Base-by-base conservation (phyloP, 257 asterid genomes). In the Agastache rugosa region DNA sequence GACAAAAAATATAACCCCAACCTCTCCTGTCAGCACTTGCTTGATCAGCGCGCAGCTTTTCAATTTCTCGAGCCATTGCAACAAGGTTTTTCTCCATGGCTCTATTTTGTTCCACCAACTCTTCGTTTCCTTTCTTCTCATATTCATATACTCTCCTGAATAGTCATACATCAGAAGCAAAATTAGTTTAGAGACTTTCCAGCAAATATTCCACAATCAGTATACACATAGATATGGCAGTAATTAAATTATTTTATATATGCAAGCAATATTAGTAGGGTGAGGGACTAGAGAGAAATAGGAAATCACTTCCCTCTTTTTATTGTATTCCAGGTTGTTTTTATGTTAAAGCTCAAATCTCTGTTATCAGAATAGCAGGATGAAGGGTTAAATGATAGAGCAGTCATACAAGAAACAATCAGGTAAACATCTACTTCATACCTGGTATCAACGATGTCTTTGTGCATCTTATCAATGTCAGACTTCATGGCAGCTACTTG, bases 11-110 rank as follows among this genome's bases (percentile, higher is more conserved):
- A 25, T 23, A 84, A 77, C 91, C 95, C 73, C 74, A 81, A 29
- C 80, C 66, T 78, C 89, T 87, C 85, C 87, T 78, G 42, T 84
- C 89, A 31, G 81, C 79, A 72, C 67, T 80, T 2, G 82, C 76
- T 84, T 84, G 86, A 73, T 89, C 98, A 64, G 96, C 95, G 8
- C 90, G 92, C 63, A 95, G 82, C 79, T 85, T 86, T 82, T 95
- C 99, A 35, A 90, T 82, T 79, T 95, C 98, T 64, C 96, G 94
- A 79, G 99, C 96, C 97, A 89, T 87, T 27, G 91, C 83, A 67
- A 90, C 75, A 27, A 94, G 90, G 84, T 90, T 89, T 51, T 83
- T 85, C 87, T 90, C 95, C 94, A 93, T 74, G 10, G 87, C 72
- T 58, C 84, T 85, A 78, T 89, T 94, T 80, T 90, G 96, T 71